Conservation (phyloP, 139 green algal species). For the Bryopsis sp. region DNA sequence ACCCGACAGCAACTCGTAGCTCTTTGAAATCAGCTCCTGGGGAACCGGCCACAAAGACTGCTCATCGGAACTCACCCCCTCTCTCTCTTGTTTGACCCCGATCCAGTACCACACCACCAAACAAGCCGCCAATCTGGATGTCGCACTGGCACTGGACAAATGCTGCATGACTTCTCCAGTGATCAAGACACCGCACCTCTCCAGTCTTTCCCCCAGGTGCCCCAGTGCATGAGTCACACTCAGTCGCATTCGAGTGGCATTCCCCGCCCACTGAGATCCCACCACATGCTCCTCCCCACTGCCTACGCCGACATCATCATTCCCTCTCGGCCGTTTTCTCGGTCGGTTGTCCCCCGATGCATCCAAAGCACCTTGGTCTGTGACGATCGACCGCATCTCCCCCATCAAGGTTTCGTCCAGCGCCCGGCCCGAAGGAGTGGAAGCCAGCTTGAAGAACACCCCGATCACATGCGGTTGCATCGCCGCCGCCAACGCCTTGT, state of each 20-base stretch:
- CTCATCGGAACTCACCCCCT: no score
- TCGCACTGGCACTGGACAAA: slow-evolving; percentile 14
- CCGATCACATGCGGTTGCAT: slow-evolving; percentile 3
- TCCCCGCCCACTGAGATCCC: slow-evolving; percentile 17
- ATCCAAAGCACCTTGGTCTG: not conserved
- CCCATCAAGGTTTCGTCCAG: slow-evolving; percentile 23
- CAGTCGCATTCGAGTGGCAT: slow-evolving; percentile 13
- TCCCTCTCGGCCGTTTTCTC: no score
- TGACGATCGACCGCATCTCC: not conserved
- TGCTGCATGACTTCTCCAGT: not conserved
- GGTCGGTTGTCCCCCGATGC: no score
- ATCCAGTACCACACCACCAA: slow-evolving; percentile 37
- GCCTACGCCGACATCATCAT: no score
- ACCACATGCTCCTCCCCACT: slow-evolving; percentile 2
- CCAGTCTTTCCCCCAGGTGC: not conserved
- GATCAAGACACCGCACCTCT: not conserved
- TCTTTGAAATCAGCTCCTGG: slow-evolving; percentile 11
- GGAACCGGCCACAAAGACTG: no score
- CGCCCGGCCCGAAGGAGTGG: slow-evolving; percentile 22
- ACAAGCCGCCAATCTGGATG: slow-evolving; percentile 22
- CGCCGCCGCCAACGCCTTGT: not conserved
- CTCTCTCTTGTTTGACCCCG: slow-evolving; percentile 3
- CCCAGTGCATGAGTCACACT: not conserved
- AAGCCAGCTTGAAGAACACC: slow-evolving; percentile 29
- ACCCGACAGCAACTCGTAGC: slow-evolving; percentile 10